Evolutionary conservation across 2,329 filamentous ascomycete genomes (phyloP), one percentile per base, ranked within the genome.

Genomic region (Fusarium begoniae): DNA sequence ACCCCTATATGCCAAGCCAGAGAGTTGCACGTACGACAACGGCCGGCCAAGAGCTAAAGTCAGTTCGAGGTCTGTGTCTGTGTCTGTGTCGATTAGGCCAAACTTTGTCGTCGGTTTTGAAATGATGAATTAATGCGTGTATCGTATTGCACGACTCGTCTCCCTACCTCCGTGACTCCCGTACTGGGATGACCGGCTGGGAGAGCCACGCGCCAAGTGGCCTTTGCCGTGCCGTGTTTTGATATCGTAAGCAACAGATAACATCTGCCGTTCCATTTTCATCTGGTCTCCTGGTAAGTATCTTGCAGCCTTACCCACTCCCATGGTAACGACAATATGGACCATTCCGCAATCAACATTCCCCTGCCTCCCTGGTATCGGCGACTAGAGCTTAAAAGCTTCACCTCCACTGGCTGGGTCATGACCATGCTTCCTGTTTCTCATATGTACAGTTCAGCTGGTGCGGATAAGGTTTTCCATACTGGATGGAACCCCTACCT

Each of bases 291-390:
- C 35, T 48, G 26, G 45, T 37, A 28, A 26, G 14, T 44, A 50
- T 69, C 55, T 28, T 59, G 54, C 53, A 55, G 57, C 66, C 45
- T 69, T 56, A 56, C 56, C 63, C 55, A 67, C 48, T 61, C 55
- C 47, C 32, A 24, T 63, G 24, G 56, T 40, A 72, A 51, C 54
- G 56, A 38, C 55, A 70, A 65, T 35, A 43, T 28, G 38, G 55
- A 45, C 28, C 37, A 45, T 66, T 43, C 48, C 63, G 63, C 28
- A 45, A 58, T 40, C 51, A 24, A 26, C n/a, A 43, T 30, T 32
- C 38, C 63, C 56, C 50, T 67, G 37, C 28, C 60, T 64, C 40
- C 48, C n/a, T 24, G 32, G 43, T 43, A 32, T 61, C 35, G 55
- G 26, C 41, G n/a, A 40, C 38, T 38, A 24, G 41, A 30, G 30